Percentiles rank a stretch among this genome's conserved stretches.
These are phyloP conservation scores for Endothia cerciana DNA, from an alignment of 2,329 filamentous ascomycete species.

Conservation along the genomic window DNA sequence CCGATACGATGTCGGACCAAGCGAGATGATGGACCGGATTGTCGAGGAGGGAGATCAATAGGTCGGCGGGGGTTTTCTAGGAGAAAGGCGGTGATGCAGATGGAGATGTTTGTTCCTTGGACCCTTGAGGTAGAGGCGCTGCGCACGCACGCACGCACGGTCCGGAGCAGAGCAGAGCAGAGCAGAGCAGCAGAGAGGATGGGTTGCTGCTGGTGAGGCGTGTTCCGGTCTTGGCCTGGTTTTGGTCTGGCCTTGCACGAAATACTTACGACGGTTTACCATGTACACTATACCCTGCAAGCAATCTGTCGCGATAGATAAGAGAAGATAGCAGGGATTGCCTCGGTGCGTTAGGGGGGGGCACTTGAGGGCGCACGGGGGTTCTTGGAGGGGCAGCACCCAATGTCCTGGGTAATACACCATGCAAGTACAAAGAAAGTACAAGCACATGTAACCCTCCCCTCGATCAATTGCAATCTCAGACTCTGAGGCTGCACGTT, in stretches of 20 bases:
- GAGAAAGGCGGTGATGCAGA: conserved; percentile 26
- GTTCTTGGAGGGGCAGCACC: neutral
- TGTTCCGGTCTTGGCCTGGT: conserved; percentile 7
- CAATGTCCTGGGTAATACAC: neutral
- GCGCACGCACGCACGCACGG: neutral
- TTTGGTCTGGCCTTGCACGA: neutral
- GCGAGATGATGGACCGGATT: conserved; percentile 1
- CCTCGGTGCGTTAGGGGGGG: neutral
- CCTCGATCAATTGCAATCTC: neutral
- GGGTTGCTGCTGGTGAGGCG: conserved; percentile 1
- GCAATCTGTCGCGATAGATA: conserved; percentile 1
- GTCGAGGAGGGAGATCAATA: neutral
- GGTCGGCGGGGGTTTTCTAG: conserved; percentile 4
- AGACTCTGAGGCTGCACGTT: neutral
- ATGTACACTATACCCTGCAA: too few relatives aligned
- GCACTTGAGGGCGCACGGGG: neutral
- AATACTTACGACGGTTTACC: neutral
- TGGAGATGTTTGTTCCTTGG: conserved; percentile 9
- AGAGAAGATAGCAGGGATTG: conserved; percentile 9
- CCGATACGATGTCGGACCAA: conserved; percentile 6
- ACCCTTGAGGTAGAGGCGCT: neutral
- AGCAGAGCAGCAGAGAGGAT: neutral
- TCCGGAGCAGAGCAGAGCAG: neutral
- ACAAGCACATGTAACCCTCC: neutral
- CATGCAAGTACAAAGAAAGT: neutral